Conservation (phyloP, 1,139 yeast species). For the Hansenula lynferdii region DNA sequence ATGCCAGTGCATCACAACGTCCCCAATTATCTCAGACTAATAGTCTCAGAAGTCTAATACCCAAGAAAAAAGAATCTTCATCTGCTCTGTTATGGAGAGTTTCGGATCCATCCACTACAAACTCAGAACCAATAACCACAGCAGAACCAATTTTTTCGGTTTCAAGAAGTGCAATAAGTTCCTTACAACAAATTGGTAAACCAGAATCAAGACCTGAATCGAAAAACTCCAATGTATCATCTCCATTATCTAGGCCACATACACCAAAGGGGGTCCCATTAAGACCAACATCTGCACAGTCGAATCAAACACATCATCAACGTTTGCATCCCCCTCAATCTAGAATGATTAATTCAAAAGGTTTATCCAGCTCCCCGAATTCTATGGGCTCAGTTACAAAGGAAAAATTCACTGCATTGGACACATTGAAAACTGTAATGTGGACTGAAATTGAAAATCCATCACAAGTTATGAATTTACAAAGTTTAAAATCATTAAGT, state of each 20-base stretch:
- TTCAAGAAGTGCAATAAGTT: conserved; percentile 17
- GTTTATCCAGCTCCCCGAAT: conserved; percentile 8
- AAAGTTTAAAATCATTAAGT: conserved; percentile 36
- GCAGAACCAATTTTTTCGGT: conserved; percentile 21
- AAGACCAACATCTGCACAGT: conserved; percentile 4
- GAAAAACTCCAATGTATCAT: not conserved
- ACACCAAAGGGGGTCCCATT: conserved; percentile 3
- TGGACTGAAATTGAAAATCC: conserved; percentile 75
- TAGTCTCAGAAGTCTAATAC: conserved; percentile 4
- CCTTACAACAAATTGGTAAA: conserved; percentile 15
- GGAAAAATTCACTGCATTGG: conserved; percentile 13
- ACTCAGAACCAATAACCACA: conserved; percentile 15
- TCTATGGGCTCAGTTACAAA: conserved; percentile 4
- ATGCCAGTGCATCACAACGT: conserved; percentile 4
- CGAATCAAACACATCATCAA: conserved; percentile 2
- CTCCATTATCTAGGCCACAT: not conserved
- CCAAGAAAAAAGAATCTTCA: conserved; percentile 13
- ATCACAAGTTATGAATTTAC: conserved; percentile 49
- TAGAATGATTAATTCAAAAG: conserved; percentile 4
- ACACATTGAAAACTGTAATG: conserved; percentile 25
- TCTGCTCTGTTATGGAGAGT: conserved; percentile 19
- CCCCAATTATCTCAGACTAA: not conserved
- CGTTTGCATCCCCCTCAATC: no score
- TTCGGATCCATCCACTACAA: conserved; percentile 18
- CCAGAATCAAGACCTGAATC: not conserved